phyloP scores from a whole-genome alignment of 2,329 filamentous ascomycete species.

The Colletotrichum agaves region DNA sequence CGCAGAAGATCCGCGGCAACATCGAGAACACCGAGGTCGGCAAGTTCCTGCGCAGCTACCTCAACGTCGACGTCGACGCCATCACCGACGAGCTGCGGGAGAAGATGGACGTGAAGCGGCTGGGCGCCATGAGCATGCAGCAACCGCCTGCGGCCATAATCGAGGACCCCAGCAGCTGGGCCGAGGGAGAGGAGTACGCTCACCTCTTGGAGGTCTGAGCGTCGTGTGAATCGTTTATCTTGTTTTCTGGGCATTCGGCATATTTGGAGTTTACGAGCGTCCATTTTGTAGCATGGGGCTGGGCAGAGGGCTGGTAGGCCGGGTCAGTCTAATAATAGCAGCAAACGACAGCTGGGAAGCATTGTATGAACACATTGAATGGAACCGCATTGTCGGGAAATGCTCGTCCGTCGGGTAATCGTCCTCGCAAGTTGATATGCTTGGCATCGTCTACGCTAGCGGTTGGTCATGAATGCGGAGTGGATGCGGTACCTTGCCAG shows the following conservation, averaged over 20 bases:
- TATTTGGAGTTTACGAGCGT: slow-evolving; percentile 24
- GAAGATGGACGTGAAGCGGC: slow-evolving; percentile 52
- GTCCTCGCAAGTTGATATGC: neutral
- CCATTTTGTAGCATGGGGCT: slow-evolving; percentile 3
- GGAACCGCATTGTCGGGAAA: neutral
- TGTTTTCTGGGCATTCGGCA: neutral
- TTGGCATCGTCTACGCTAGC: neutral
- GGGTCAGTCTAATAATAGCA: slow-evolving; percentile 15
- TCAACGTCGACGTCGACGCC: slow-evolving; percentile 80
- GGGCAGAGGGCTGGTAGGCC: neutral
- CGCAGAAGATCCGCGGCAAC: slow-evolving; percentile 79
- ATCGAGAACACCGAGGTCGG: slow-evolving; percentile 96
- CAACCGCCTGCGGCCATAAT: neutral
- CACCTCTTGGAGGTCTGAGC: slow-evolving; percentile 6
- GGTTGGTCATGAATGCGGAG: neutral
- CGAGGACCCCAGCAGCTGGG: slow-evolving; percentile 26
- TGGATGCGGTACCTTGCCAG: neutral
- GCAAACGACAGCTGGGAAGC: slow-evolving; percentile 15
- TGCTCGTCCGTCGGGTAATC: neutral
- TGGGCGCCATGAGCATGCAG: slow-evolving; percentile 24
- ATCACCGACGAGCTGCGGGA: slow-evolving; percentile 81
- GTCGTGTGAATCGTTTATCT: neutral
- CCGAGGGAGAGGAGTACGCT: slow-evolving; percentile 22
- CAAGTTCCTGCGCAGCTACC: slow-evolving; percentile 80
- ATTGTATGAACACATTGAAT: slow-evolving; percentile 20